Conservation (phyloP, 2,329 filamentous ascomycete species). For the Penicillium thymicola region DNA sequence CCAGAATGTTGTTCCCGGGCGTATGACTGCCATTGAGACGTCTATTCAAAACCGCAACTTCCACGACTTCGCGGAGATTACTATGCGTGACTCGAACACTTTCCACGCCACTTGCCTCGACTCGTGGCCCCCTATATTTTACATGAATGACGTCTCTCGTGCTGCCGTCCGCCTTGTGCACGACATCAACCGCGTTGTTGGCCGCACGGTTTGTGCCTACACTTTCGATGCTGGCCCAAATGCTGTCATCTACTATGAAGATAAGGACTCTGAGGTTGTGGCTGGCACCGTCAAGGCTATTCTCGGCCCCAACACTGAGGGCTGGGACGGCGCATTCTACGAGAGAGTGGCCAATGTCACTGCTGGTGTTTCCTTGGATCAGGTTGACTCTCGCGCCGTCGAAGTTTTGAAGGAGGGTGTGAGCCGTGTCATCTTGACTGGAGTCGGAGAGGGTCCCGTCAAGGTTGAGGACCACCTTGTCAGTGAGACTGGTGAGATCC, state of each 20-base stretch:
- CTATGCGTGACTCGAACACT: constrained; percentile 94
- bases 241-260: constrained; percentile 91
- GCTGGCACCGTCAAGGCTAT: constrained; percentile 74
- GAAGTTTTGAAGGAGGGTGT: constrained; percentile 71
- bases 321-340: constrained; percentile 57
- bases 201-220: constrained; percentile 81
- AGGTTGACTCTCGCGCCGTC: constrained; percentile 54
- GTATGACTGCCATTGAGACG: constrained; percentile 81
- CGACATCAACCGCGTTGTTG: constrained; percentile 76
- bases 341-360: constrained; percentile 52
- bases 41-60: constrained; percentile 79
- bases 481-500: constrained; percentile 59
- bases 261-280: constrained; percentile 69
- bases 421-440: constrained; percentile 83
- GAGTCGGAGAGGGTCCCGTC: constrained; percentile 83
- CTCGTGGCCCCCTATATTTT: constrained; percentile 96
- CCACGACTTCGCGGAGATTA: constrained; percentile 78
- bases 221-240: constrained; percentile 98
- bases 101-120: constrained; percentile 96
- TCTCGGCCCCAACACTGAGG: constrained; percentile 60
- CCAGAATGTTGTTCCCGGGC: constrained; percentile 69
- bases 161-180: constrained; percentile 88
- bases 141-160: constrained; percentile 90
- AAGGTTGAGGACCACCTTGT: constrained; percentile 76
- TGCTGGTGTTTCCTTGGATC: constrained; percentile 58